Conservation (phyloP, 352 stramenopile genomes). For the Pythium vanterpoolii region DNA sequence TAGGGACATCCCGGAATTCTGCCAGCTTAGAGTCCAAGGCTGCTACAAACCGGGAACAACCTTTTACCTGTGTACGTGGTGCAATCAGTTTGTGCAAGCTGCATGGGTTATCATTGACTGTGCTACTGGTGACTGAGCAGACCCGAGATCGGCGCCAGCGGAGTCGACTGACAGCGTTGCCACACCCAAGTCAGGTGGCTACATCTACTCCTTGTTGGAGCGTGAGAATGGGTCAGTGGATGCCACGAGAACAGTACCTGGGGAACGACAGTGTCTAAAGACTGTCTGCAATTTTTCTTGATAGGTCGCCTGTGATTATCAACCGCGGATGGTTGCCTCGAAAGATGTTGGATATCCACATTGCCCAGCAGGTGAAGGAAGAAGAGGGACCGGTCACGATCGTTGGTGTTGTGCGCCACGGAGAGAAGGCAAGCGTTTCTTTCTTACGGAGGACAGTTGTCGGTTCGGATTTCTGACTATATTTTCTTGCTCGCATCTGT, state of each 20-base stretch:
- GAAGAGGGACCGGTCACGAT: constrained; percentile 49
- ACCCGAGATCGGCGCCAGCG: constrained; percentile 76
- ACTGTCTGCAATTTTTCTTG: neutral
- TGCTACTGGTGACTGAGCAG: constrained; percentile 12
- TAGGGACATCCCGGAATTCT: constrained; percentile 80
- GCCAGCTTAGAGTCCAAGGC: constrained; percentile 63
- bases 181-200: constrained; percentile 78
- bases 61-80: constrained; percentile 67
- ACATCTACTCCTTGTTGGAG: constrained; percentile 81
- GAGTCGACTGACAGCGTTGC: constrained; percentile 74
- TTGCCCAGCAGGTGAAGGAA: constrained; percentile 53
- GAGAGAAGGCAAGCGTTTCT: constrained; percentile 55
- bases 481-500: neutral
- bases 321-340: constrained; percentile 82
- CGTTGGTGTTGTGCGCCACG: constrained; percentile 71
- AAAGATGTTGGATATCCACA: constrained; percentile 72
- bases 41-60: constrained; percentile 68
- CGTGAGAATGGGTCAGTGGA: constrained; percentile 55
- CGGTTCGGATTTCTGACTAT: neutral
- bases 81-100: neutral
- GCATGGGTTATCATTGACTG: neutral
- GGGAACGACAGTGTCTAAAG: neutral
- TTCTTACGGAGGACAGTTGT: neutral
- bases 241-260: neutral
- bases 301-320: constrained; percentile 77